Evolutionary conservation across 1,284 basidiomycete genomes (phyloP), one percentile per base, ranked within the genome.

Genomic region (Agaricales sp.): DNA sequence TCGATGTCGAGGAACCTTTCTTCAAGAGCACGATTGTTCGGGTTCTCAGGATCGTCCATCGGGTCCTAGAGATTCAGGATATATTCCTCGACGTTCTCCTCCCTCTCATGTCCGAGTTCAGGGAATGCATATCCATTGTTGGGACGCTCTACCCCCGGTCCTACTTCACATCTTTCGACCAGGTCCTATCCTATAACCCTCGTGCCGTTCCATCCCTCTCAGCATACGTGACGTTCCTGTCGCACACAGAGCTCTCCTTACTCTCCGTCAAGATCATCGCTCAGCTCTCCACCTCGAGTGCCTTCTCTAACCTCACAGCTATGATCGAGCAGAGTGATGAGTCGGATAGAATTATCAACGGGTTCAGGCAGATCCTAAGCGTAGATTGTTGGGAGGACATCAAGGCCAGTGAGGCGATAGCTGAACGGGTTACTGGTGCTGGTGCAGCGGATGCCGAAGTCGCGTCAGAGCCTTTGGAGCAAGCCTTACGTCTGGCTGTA

Each of bases 81-180:
- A 76, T 91, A 47, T 98, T 95, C 69, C 72, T 93, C 43, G 92
- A 97, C 52, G 81, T 94, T 14, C 77, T 97, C 43, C 70, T 96
- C 11, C 90, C 93, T 2, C 67, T 87, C 2, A 74, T 95, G 3
- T 67, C 78, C 4, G 83, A 92, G 46, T n/a, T n/a, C 11, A 35
- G 30, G 30, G 30, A 35, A n/a, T 11, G 8, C 11, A 11, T 35
- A n/a, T 8, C 11, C 8, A n/a, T 8, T 8, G 67, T 82, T 47
- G 76, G 79, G 51, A 61, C 76, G 0, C 63, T 77, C 0, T 75
- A 78, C 52, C 70, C 81, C 0, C 74, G 77, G n/a, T 87, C 83
- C 2, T 82, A 75, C 59, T 85, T 82, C 65, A 77, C 78, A 43
- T 74, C 75, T 24, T 75, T 95, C 55, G 89, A 95, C 63, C 84